Conservation (phyloP, 352 stramenopile genomes). For the Elongisporangium undulatum region DNA sequence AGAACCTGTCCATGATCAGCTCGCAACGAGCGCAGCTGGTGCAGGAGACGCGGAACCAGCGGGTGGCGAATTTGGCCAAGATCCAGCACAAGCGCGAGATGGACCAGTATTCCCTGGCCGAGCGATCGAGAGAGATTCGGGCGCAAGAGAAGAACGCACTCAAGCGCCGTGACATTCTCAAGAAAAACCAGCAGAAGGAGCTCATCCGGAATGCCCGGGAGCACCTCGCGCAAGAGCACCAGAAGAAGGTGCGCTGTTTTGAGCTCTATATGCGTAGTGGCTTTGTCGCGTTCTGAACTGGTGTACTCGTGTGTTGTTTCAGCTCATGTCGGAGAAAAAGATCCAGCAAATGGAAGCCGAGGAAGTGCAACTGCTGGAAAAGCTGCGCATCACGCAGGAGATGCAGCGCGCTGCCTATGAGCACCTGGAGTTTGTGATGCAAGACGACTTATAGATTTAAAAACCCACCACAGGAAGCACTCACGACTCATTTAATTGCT, state of each 20-base stretch:
- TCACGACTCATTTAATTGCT: not conserved
- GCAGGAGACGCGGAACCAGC: constrained; percentile 44
- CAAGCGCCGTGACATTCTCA: constrained; percentile 30
- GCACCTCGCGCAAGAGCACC: constrained; percentile 44
- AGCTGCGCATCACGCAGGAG: constrained; percentile 56
- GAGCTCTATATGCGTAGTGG: not conserved
- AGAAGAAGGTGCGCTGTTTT: constrained; percentile 24
- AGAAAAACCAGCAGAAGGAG: constrained; percentile 50
- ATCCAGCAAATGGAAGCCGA: constrained; percentile 66
- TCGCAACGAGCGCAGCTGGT: constrained; percentile 47
- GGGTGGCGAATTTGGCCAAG: constrained; percentile 27
- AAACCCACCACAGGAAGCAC: too few species aligned
- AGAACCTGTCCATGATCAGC: constrained; percentile 31
- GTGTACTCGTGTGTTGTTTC: not conserved
- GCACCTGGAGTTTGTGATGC: constrained; percentile 61
- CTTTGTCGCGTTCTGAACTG: not conserved
- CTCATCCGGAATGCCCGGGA: constrained; percentile 39
- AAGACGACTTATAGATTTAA: constrained; percentile 24
- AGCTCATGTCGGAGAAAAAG: constrained; percentile 47
- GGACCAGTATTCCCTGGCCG: constrained; percentile 28
- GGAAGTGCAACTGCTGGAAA: constrained; percentile 55
- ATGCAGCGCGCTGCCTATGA: constrained; percentile 60
- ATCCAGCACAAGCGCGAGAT: constrained; percentile 40
- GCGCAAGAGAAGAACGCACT: constrained; percentile 38
- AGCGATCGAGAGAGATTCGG: constrained; percentile 51